Conservation (phyloP, 2,329 filamentous ascomycete species). For the Alternaria triticina region DNA sequence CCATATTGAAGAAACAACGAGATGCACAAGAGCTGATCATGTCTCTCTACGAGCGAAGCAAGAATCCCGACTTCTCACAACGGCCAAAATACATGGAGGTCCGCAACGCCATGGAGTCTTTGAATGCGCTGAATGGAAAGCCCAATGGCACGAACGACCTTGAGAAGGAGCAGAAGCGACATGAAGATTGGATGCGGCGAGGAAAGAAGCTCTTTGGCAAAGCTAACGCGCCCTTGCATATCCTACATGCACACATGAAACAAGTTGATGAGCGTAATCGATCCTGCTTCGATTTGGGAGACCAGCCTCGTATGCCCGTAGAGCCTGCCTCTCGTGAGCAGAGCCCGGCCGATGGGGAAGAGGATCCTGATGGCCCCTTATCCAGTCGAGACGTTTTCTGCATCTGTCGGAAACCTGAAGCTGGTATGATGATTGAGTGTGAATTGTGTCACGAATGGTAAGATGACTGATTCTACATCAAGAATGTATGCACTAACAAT, state of each 20-base stretch:
- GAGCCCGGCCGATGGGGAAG: slow-evolving; percentile 60
- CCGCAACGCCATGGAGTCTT: slow-evolving; percentile 83
- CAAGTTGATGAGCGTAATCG: slow-evolving; percentile 88
- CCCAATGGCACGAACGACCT: slow-evolving; percentile 89
- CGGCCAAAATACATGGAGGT: slow-evolving; percentile 89
- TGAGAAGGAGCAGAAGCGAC: slow-evolving; percentile 90
- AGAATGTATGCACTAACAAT: slow-evolving; percentile 30
- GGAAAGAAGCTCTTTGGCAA: slow-evolving; percentile 98
- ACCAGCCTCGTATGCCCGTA: slow-evolving; percentile 86
- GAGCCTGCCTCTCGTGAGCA: slow-evolving; percentile 90
- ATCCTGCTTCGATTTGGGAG: slow-evolving; percentile 88
- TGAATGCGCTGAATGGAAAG: slow-evolving; percentile 91
- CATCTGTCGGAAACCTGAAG: slow-evolving; percentile 90
- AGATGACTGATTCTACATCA: slow-evolving; percentile 43
- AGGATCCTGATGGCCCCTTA: slow-evolving; percentile 52
- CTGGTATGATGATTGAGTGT: slow-evolving; percentile 99
- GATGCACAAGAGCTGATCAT: slow-evolving; percentile 90
- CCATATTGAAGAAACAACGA: slow-evolving; percentile 92
- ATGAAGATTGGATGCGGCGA: slow-evolving; percentile 99
- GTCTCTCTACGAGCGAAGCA: slow-evolving; percentile 79
- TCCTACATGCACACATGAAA: slow-evolving; percentile 92
- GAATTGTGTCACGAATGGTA: slow-evolving; percentile 98
- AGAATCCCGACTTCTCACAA: slow-evolving; percentile 74
- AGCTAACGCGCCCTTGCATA: slow-evolving; percentile 94
- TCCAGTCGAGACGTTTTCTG: slow-evolving; percentile 85